Percentiles rank a stretch among this genome's conserved stretches.
phyloP scores from a whole-genome alignment of 768 basidiomycete species.

The Lanmaoa pseudosensibilis region DNA sequence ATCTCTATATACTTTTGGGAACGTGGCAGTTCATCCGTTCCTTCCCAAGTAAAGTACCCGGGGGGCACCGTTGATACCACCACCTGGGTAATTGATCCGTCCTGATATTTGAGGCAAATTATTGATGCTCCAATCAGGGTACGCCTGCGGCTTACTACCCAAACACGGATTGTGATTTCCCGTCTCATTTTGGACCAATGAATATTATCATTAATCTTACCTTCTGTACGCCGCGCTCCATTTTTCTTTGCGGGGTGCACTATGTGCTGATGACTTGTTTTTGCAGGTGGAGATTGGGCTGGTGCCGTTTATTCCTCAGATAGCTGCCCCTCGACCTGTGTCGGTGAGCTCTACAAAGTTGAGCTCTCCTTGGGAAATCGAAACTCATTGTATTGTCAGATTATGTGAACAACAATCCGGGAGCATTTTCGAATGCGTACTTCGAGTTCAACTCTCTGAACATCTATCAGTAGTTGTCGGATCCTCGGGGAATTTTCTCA shows the following conservation, averaged over 20 bases:
- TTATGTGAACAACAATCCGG: slow-evolving; percentile 44
- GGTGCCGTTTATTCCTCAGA: slow-evolving; percentile 15
- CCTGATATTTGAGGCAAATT: too few relatives aligned
- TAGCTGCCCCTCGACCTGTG: slow-evolving; percentile 29
- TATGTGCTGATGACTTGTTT: neutral
- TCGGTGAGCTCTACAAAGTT: slow-evolving; percentile 19
- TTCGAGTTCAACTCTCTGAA: slow-evolving; percentile 26
- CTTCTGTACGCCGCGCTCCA: slow-evolving; percentile 17
- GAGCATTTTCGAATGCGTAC: slow-evolving; percentile 18
- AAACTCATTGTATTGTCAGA: slow-evolving; percentile 41
- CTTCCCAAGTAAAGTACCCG: slow-evolving; percentile 31
- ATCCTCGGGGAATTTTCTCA: neutral
- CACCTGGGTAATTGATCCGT: slow-evolving; percentile 23
- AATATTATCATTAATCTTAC: slow-evolving; percentile 23
- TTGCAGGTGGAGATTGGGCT: slow-evolving; percentile 33
- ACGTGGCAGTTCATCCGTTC: slow-evolving; percentile 37
- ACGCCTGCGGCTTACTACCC: slow-evolving; percentile 19
- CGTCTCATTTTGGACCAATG: slow-evolving; percentile 17
- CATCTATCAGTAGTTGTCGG: slow-evolving; percentile 15
- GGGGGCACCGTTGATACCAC: slow-evolving; percentile 20
- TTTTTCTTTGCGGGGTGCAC: neutral
- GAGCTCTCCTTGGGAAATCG: neutral
- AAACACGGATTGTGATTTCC: slow-evolving; percentile 12
- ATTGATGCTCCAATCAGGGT: slow-evolving; percentile 8
- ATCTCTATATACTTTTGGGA: slow-evolving; percentile 45